phyloP scores from a whole-genome alignment of 495 filamentous ascomycete genomes.

The Penicillium cinerascens region DNA sequence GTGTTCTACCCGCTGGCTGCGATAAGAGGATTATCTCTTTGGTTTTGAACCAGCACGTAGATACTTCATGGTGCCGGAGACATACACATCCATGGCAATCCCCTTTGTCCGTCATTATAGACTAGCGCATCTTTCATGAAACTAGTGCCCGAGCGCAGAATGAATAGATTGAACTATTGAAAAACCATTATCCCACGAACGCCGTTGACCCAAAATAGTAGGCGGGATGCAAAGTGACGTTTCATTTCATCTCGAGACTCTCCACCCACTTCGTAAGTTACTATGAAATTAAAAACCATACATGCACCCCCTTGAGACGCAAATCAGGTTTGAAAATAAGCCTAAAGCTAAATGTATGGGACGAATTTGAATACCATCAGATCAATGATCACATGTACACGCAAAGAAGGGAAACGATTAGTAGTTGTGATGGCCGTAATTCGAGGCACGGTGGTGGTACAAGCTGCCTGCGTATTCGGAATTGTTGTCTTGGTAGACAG shows the following conservation, averaged over 20 bases:
- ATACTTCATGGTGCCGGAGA: not conserved
- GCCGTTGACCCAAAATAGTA: no score
- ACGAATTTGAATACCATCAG: conserved; percentile 12
- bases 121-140: not conserved
- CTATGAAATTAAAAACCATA: not conserved
- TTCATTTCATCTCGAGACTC: not conserved
- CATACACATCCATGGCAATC: not conserved
- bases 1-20: not conserved
- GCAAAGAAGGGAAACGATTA: conserved; percentile 9
- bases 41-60: not conserved
- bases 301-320: not conserved
- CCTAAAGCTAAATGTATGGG: conserved; percentile 6
- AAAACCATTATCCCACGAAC: not conserved
- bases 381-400: conserved; percentile 22
- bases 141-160: not conserved
- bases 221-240: not conserved
- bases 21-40: not conserved
- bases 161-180: not conserved
- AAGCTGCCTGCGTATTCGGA: conserved; percentile 60
- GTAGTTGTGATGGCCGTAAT: conserved; percentile 34
- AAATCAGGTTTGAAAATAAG: not conserved
- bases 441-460: conserved; percentile 49
- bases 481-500: conserved; percentile 66
- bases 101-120: not conserved
- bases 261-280: not conserved